Evolutionary conservation across 2,329 filamentous ascomycete genomes (phyloP).

Genomic region (Fusarium agapanthi): DNA sequence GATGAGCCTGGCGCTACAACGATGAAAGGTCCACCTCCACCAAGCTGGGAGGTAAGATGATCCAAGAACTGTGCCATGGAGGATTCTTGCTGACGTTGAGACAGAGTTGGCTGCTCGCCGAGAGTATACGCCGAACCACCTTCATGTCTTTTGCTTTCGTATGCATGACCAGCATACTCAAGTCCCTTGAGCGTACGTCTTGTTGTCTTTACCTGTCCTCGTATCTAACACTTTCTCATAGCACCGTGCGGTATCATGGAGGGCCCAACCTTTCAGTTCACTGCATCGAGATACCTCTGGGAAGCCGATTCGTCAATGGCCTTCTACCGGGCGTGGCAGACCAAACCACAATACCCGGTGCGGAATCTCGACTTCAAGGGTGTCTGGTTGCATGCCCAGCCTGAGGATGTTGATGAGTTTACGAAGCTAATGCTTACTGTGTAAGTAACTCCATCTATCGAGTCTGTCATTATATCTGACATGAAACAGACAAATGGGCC

Average conservation of each 20-base stretch:
- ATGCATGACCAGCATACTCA: conserved; percentile 48
- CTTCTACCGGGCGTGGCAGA: conserved; percentile 56
- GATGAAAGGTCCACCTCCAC: conserved; percentile 47
- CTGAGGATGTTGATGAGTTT: conserved; percentile 53
- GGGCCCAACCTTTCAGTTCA: conserved; percentile 40
- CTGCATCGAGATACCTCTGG: conserved; percentile 55
- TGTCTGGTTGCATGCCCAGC: conserved; percentile 48
- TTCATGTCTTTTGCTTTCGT: conserved; percentile 47
- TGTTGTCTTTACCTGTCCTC: background rate
- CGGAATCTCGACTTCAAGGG: conserved; percentile 48
- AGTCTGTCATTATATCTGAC: background rate
- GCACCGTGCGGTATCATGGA: conserved; percentile 33
- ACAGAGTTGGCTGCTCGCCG: conserved; percentile 53
- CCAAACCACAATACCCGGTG: conserved; percentile 51
- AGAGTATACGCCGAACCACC: conserved; percentile 52
- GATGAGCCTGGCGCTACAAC: conserved; percentile 29
- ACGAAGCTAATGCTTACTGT: conserved; percentile 49
- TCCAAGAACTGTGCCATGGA: background rate
- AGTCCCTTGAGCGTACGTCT: conserved; percentile 44
- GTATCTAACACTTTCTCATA: conserved; percentile 6
- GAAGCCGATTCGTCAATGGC: conserved; percentile 51
- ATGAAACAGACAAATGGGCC: conserved; percentile 45
- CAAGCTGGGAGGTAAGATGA: conserved; percentile 53
- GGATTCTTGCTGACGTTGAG: background rate
- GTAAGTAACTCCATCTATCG: conserved; percentile 41